phyloP scores from a whole-genome alignment of 1,284 basidiomycete genomes.

The Leccinum solheimii region DNA sequence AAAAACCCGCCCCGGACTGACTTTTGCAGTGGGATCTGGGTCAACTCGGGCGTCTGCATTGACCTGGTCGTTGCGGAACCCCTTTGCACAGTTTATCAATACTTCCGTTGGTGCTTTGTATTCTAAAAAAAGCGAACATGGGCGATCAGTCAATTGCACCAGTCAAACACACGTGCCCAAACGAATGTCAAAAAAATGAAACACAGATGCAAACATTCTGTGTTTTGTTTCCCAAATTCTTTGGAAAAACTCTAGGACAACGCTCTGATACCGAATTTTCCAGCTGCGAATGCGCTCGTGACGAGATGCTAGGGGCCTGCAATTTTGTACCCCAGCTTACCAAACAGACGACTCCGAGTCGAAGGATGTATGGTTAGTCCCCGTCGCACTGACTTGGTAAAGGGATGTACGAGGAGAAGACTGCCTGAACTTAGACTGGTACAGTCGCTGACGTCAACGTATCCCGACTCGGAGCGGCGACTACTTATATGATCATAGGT shows the following conservation, averaged over 20 bases:
- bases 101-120: constrained; percentile 57
- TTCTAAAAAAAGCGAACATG: background rate
- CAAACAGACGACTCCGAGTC: constrained; percentile 54
- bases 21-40: constrained; percentile 67
- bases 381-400: background rate
- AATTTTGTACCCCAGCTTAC: constrained; percentile 65
- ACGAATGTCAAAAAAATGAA: background rate
- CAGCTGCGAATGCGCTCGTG: constrained; percentile 61
- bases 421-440: too few relatives aligned
- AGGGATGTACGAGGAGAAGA: too few relatives aligned
- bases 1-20: constrained; percentile 2
- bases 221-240: constrained; percentile 78
- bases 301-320: constrained; percentile 51
- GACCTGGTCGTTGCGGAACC: constrained; percentile 30
- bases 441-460: too few relatives aligned
- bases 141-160: background rate
- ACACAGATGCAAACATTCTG: constrained; percentile 53
- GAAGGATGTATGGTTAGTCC: constrained; percentile 5
- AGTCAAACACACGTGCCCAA: constrained; percentile 55
- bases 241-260: constrained; percentile 75
- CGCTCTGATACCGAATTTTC: constrained; percentile 59
- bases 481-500: too few relatives aligned
- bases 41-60: constrained; percentile 48
- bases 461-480: too few relatives aligned
- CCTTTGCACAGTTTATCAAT: constrained; percentile 51